Conservation (phyloP, 768 basidiomycete genomes). For the Termitomyces bulborhizus region DNA sequence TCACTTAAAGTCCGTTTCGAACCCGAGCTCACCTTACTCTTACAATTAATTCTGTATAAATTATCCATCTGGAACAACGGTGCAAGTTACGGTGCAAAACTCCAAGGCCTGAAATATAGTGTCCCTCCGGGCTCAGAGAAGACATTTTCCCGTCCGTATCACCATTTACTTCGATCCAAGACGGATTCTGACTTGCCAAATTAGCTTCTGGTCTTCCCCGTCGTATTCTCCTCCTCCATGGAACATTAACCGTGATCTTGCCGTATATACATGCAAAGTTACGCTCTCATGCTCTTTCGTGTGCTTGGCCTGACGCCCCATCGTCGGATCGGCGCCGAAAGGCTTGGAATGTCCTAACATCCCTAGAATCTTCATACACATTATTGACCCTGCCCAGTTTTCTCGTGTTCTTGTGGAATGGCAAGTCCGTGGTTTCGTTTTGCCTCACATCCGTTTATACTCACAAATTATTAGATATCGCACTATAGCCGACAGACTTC, state of each 20-base stretch:
- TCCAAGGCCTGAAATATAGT: slow-evolving; percentile 71
- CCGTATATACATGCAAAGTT: slow-evolving; percentile 78
- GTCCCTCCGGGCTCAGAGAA: slow-evolving; percentile 19
- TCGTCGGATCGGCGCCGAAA: slow-evolving; percentile 67
- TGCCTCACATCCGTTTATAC: background rate
- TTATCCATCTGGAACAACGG: slow-evolving; percentile 78
- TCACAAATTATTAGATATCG: slow-evolving; percentile 57
- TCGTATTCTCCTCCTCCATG: slow-evolving; percentile 58
- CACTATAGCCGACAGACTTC: slow-evolving; percentile 71
- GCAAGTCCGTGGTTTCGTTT: slow-evolving; percentile 41
- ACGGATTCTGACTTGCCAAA: slow-evolving; percentile 7
- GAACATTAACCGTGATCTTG: slow-evolving; percentile 62
- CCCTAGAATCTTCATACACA: slow-evolving; percentile 62
- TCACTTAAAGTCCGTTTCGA: slow-evolving; percentile 58
- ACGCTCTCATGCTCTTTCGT: slow-evolving; percentile 68
- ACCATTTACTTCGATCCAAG: slow-evolving; percentile 5
- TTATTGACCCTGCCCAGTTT: slow-evolving; percentile 70
- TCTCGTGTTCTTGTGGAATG: slow-evolving; percentile 78
- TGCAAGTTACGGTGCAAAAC: slow-evolving; percentile 76
- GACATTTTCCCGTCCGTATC: slow-evolving; percentile 30
- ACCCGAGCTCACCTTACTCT: slow-evolving; percentile 66
- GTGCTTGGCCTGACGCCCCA: slow-evolving; percentile 89
- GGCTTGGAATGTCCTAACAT: slow-evolving; percentile 64
- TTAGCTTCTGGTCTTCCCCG: slow-evolving; percentile 64
- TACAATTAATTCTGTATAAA: slow-evolving; percentile 72